Percentiles rank a stretch among this genome's conserved stretches.
phyloP scores from a whole-genome alignment of 1,284 basidiomycete genomes.

The Heterobasidion parviporum region DNA sequence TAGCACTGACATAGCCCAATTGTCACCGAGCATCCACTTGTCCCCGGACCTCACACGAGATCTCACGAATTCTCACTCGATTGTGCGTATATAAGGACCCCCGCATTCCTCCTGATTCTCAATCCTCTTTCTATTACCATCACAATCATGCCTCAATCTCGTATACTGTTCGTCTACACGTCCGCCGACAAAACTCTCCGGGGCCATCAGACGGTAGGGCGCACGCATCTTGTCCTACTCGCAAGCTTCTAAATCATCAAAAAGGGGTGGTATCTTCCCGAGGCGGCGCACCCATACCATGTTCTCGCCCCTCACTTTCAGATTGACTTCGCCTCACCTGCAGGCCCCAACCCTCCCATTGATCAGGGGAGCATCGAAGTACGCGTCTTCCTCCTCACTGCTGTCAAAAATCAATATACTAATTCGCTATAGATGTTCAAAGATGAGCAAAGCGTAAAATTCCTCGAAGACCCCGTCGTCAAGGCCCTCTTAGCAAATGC shows the following conservation, averaged over 20 bases:
- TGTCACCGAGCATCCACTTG: no score
- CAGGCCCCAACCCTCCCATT: constrained; percentile 66
- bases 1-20: no score
- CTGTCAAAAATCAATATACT: background rate
- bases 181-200: constrained; percentile 57
- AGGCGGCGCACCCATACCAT: constrained; percentile 80
- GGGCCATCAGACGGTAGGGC: constrained; percentile 45
- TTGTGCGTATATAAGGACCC: no score
- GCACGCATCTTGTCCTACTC: background rate
- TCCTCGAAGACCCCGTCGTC: constrained; percentile 51
- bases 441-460: constrained; percentile 50
- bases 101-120: no score
- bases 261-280: constrained; percentile 64
- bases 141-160: constrained; percentile 19
- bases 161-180: constrained; percentile 71
- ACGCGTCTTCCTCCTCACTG: constrained; percentile 2
- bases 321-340: constrained; percentile 67
- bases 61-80: no score
- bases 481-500: constrained; percentile 51
- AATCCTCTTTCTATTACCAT: background rate
- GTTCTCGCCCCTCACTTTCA: constrained; percentile 45
- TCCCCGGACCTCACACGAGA: no score
- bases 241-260: background rate
- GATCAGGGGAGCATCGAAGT: constrained; percentile 55
- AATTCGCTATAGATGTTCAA: constrained; percentile 35